Base-by-base conservation (phyloP, 2,329 filamentous ascomycete genomes). In the Fusarium acutatum region DNA sequence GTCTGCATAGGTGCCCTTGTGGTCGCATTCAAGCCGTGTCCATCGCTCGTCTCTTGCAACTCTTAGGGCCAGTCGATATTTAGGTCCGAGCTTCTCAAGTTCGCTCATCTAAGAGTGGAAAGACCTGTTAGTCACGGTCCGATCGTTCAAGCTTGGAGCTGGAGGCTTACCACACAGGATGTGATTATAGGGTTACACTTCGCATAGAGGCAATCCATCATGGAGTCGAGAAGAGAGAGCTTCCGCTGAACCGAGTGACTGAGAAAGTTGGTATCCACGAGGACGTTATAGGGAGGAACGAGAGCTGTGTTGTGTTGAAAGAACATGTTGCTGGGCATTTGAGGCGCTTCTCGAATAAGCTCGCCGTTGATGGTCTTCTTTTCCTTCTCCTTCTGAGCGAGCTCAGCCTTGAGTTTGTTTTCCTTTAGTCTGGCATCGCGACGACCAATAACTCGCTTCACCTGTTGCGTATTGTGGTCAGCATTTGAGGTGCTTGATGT, bases 121-220 rank as follows among this genome's bases (percentile, higher is more conserved):
- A 18, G 13, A 20, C 4, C 24, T 43, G 32, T 59, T 50, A 59
- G 56, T 50, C 7, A 6, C 24, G 13, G 18, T 75, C n/a, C n/a
- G 9, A 17, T n/a, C 32, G 17, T 17, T 18, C 40, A 49, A 26
- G 6, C 13, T n/a, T 22, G 18, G 32, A 37, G 41, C 30, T 30
- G 32, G 32, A 50, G 22, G 32, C 53, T 60, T 47, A 63, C 60
- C 92, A 67, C 65, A 67, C 93, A 88, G 67, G 79, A 86, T 5
- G 95, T 97, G 75, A 98, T 95, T 73, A 96, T 92, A 24, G 95
- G 94, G 28, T 91, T 94, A 81, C 94, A 96, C 79, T 97, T 97
- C 24, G 96, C 96, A 81, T 95, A 97, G 9, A 99, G 88, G 60
- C 94, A 93, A 82, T 98, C 95, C 94, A 98, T 97, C 86, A 98